Conservation (phyloP, 768 basidiomycete genomes). For the Hericium coralloides region DNA sequence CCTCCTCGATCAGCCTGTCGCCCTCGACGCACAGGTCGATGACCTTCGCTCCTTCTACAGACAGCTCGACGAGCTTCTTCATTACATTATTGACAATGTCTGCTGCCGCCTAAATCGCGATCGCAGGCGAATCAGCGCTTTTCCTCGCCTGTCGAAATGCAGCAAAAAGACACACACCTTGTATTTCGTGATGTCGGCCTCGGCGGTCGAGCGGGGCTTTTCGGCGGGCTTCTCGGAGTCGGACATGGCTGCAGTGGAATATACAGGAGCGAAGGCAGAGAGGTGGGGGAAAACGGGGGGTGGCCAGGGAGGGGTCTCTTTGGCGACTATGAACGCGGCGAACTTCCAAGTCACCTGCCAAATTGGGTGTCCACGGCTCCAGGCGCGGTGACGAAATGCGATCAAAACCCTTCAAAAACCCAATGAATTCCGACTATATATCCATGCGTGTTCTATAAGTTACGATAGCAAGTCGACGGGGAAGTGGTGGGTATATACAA, state of each 20-base stretch:
- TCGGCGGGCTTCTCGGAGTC: constrained; percentile 44
- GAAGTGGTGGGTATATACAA: background rate
- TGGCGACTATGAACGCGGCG: background rate
- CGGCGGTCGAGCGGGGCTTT: constrained; percentile 46
- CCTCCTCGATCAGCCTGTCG: constrained; percentile 87
- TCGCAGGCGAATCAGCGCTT: background rate
- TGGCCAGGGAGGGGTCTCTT: no score
- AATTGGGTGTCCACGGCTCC: background rate
- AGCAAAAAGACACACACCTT: constrained; percentile 40
- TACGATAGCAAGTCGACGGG: background rate
- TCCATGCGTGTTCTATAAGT: background rate
- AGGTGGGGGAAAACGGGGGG: background rate
- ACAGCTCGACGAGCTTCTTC: constrained; percentile 73
- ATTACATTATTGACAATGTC: constrained; percentile 82
- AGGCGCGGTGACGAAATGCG: background rate
- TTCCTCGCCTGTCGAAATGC: background rate
- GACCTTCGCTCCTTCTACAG: constrained; percentile 75
- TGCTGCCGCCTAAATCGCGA: constrained; percentile 61
- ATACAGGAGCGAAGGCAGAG: background rate
- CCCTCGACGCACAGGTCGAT: constrained; percentile 90
- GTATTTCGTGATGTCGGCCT: constrained; percentile 80
- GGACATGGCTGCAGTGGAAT: constrained; percentile 38
- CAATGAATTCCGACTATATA: background rate
- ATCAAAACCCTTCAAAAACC: background rate
- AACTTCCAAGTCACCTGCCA: background rate